These are phyloP conservation scores for Penicillium riverlandense DNA, from an alignment of 495 filamentous ascomycete species.

Conservation along the genomic window DNA sequence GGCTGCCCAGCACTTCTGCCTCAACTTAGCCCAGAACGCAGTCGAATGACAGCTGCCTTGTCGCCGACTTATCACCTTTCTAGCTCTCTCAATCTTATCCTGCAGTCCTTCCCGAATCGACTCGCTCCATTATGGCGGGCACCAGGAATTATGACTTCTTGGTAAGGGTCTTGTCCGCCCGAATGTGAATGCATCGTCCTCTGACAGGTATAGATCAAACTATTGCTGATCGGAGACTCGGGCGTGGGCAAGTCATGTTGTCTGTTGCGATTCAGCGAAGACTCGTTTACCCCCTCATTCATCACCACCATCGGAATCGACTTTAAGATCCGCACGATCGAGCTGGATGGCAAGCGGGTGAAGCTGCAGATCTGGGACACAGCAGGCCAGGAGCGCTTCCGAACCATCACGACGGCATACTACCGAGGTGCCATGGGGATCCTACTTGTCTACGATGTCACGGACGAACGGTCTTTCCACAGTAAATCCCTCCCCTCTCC, in stretches of 20 bases:
- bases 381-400: slow-evolving; percentile 93
- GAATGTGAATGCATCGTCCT: too few relatives aligned
- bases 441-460: slow-evolving; percentile 96
- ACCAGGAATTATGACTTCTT: slow-evolving; percentile 98
- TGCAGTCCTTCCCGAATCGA: not conserved
- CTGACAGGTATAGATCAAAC: slow-evolving; percentile 69
- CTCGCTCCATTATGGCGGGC: slow-evolving; percentile 65
- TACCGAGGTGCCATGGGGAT: slow-evolving; percentile 99
- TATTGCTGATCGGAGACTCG: slow-evolving; percentile 95
- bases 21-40: too few relatives aligned
- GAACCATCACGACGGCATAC: slow-evolving; percentile 98
- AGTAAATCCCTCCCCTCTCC: slow-evolving; percentile 54
- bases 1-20: too few relatives aligned
- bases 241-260: slow-evolving; percentile 99
- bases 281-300: slow-evolving; percentile 96
- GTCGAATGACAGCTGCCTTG: too few relatives aligned
- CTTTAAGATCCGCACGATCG: slow-evolving; percentile 99
- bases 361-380: slow-evolving; percentile 99
- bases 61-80: not conserved
- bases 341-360: slow-evolving; percentile 94
- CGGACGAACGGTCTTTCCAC: slow-evolving; percentile 93
- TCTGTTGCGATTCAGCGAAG: slow-evolving; percentile 95
- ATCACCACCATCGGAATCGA: slow-evolving; percentile 99
- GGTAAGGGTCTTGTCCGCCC: slow-evolving; percentile 42
- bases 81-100: not conserved